phyloP scores from a whole-genome alignment of 1,139 yeast species.

The Magnusiomyces paraingens region DNA sequence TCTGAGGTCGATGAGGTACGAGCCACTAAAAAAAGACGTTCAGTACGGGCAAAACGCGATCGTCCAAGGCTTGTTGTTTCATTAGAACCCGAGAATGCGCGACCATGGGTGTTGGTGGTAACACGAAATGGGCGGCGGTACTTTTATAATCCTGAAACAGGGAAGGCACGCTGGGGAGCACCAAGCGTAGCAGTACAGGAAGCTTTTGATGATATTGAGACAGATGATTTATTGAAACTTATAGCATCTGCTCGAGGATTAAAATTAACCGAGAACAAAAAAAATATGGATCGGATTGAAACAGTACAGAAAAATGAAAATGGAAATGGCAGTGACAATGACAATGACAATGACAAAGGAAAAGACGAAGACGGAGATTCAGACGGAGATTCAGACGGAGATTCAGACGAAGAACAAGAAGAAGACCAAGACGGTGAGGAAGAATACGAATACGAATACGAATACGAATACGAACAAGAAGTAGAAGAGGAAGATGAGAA shows the following conservation, averaged over 20 bases:
- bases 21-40: neutral
- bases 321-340: slow-evolving; percentile 5
- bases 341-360: slow-evolving; percentile 12
- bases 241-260: slow-evolving; percentile 46
- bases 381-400: slow-evolving; percentile 18
- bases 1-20: too few species aligned
- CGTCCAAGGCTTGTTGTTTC: neutral
- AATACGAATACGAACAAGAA: slow-evolving; percentile 19
- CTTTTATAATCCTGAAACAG: slow-evolving; percentile 34
- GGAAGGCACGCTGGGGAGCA: slow-evolving; percentile 36
- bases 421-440: slow-evolving; percentile 15
- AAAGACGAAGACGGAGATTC: slow-evolving; percentile 16
- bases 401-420: slow-evolving; percentile 15
- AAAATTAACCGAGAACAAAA: slow-evolving; percentile 20
- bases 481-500: slow-evolving; percentile 1
- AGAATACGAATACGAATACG: slow-evolving; percentile 19
- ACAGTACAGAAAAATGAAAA: slow-evolving; percentile 8
- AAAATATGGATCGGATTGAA: slow-evolving; percentile 2
- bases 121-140: slow-evolving; percentile 42
- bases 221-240: slow-evolving; percentile 34
- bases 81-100: slow-evolving; percentile 17
- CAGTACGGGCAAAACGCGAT: neutral
- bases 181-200: slow-evolving; percentile 31
- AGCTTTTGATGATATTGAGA: slow-evolving; percentile 32
- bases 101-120: slow-evolving; percentile 40